Evolutionary conservation across 805 yeast species (phyloP), one percentile per base, ranked within the genome.

Genomic region (Kazachstania viticola): DNA sequence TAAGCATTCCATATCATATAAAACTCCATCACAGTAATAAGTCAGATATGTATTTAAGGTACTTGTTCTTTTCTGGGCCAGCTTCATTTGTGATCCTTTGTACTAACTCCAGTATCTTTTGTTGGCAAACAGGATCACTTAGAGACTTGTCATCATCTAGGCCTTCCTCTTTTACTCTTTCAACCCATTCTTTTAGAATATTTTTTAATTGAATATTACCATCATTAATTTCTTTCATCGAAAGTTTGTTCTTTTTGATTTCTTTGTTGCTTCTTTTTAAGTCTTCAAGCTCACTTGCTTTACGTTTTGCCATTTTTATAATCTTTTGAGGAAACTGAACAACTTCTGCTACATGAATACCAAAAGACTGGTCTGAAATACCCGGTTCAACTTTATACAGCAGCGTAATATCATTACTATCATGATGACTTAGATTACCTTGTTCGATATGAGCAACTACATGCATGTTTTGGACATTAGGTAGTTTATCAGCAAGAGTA

Each of bases 261-360:
- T 62, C 64, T 16, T 64, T 62, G 28, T 59, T 61, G 16, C 48
- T 51, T 29, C 60, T 51, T 35, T 62, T 58, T 37, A 67, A 64
- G 35, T 73, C 81, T 53, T 83, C 94, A 32, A 91, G 64, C 49
- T 91, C 97, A 4, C 69, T 63, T 0, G 96, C 94, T 54, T 88
- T 88, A 38, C 97, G 71, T 51, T 88, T 91, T 7, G 98, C 95
- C 97, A 91, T 91, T 35, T 73, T 69, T 29, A 91, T 75, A 30
- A 91, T 91, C 56, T 91, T 91, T 16, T 64, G 61, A 2, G 97
- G 98, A 56, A 91, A 91, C 44, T 82, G 79, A 14, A 88, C 97
- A 19, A 88, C 75, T 57, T 91, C 96, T 0, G 97, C 97, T 28
- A 91, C 98, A 53, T 91, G 94, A 29, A 91, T 87, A 58, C 98